Conservation (phyloP, 148 eudicot species). For the Suaeda aralocaspica region DNA sequence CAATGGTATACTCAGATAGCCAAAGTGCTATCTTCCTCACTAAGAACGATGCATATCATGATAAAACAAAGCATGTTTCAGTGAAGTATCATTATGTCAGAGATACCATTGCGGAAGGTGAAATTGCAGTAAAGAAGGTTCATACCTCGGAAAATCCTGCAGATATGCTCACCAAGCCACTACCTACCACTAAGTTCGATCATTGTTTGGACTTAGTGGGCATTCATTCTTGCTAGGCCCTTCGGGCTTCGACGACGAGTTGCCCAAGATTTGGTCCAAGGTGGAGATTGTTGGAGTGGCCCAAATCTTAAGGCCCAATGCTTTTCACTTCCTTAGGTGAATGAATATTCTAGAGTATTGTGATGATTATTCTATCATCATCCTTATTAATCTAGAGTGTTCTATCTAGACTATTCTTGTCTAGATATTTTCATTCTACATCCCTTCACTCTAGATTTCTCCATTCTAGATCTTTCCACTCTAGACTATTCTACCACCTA, state of each 20-base stretch:
- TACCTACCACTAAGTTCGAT: not conserved
- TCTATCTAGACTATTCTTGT: not conserved
- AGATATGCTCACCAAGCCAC: no score
- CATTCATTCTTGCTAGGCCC: not conserved
- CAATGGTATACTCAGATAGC: no score
- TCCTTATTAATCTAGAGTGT: not conserved
- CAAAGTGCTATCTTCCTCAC: no score
- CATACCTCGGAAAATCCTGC: no score
- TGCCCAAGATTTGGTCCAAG: not conserved
- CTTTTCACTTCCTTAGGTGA: not conserved
- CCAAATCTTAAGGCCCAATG: not conserved
- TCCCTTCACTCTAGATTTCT: no score
- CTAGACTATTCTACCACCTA: not conserved
- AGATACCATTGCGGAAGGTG: no score
- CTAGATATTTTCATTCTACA: no score
- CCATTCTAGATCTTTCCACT: not conserved
- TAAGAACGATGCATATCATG: no score
- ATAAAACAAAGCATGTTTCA: no score
- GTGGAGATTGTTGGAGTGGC: not conserved
- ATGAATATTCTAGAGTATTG: not conserved
- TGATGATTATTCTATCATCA: not conserved
- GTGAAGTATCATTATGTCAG: no score
- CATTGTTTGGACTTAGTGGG: not conserved
- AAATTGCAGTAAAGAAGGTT: no score
- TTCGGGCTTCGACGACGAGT: not conserved